Base-by-base conservation (phyloP, 768 basidiomycete genomes). In the Leucocoprinus birnbaumii region DNA sequence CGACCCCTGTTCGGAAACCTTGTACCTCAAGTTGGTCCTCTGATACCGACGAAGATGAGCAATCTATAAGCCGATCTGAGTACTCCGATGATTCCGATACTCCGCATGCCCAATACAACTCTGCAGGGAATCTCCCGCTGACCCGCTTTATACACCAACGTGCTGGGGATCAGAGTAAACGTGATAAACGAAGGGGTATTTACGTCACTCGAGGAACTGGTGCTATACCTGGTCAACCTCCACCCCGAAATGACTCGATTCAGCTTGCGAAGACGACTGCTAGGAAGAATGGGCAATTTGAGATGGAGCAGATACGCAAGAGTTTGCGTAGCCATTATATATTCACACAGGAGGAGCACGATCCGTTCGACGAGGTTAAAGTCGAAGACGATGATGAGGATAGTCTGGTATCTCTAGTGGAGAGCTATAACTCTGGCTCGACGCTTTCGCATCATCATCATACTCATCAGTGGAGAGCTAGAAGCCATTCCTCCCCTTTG, bases 271-370 rank as follows among this genome's bases (percentile, higher is more conserved):
- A 38, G 16, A n/a, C n/a, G n/a, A 14, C 38, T 14, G 38, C 16
- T 4, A 14, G 11, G 13, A 38, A 38, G 38, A n/a, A 38, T 14
- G 37, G 34, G 8, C 24, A 26, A 13, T 19, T 9, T 27, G 38
- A 48, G 26, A 48, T 55, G 38, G 19, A 47, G n/a, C 37, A 48
- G 35, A 55, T 48, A 18, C 40, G n/a, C 14, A 24, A 37, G 19
- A 48, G 25, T 18, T 24, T 48, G 2, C 46, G 37, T 16, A 31
- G n/a, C 31, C 37, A 24, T 24, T 22, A 37, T 13, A 31, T 22
- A 22, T 27, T 24, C 10, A 14, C 1, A 3, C 37, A 21, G 18
- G 9, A 18, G 13, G 9, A 13, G 18, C 16, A 16, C 35, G 47
- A 42, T 22, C 2, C 21, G 11, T 14, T 14, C 13, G 25, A 18